Base-by-base conservation (phyloP, 169 alveolate species). In the Nephromyces sp. region DNA sequence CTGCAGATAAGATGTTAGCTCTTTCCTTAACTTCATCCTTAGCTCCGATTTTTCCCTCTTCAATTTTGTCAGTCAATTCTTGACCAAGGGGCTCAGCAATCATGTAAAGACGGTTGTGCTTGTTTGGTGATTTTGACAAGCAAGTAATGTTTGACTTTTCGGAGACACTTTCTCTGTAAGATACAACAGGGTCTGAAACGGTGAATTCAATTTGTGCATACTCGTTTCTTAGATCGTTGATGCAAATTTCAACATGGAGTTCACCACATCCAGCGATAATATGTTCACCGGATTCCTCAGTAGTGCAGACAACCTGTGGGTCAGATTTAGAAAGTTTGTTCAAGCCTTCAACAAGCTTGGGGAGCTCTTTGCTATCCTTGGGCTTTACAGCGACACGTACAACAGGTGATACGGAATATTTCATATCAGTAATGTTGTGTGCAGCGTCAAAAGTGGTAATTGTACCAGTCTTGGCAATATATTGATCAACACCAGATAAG, bases 241-340 rank as follows among this genome's bases (percentile, higher is more conserved):
- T 87, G 85, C 99, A 95, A 70, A 95, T 95, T 87, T 97, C 99
- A 67, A 97, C 96, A 89, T 96, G 99, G 74, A 95, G 90, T 86
- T 97, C 99, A 32, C 99, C 99, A 86, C 99, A 96, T 51, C 99
- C 98, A 27, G 95, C 96, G 78, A 97, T 92, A 77, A 97, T 94
- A 89, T 97, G 99, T 83, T 97, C 99, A 32, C 99, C 99, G 34
- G 97, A 86, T 84, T 94, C 98, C 76, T 95, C 98, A 57, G 98
- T 93, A 67, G 94, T 88, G 88, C 99, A 96, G 52, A 92, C 94
- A 62, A 97, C 99, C 82, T 95, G 87, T 5, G 99, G 99, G 78
- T 97, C 99, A 22, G 98, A 90, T 90, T 96, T 96, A 52, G 98
- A 92, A 80, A 97, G 89, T 74, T 92, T 93, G 93, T 94, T 95